Evolutionary conservation across 2,329 filamentous ascomycete genomes (phyloP), one percentile per base, ranked within the genome.

Genomic region (Esteya vermicola): DNA sequence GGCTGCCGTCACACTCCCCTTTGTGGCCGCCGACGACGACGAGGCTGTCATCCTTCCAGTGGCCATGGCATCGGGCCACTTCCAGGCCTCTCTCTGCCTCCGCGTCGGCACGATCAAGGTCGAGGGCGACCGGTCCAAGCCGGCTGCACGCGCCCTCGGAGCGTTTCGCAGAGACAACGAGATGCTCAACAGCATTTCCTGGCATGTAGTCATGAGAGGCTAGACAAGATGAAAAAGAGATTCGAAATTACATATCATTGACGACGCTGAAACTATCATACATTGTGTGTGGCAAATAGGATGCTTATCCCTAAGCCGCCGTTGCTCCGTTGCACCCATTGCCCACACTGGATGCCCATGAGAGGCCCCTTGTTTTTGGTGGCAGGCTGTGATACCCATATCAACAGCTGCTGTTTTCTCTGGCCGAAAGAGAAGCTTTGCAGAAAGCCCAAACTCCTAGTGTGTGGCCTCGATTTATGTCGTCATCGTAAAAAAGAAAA

Each of bases 21-120:
- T 44, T 13, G 16, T 30, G 14, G n/a, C 27, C 5, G 10, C 36
- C n/a, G 43, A 41, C 36, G 43, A 10, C 22, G 23, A 16, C 13
- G 28, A 38, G 4, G 31, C 38, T 28, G 21, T 53, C 20, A 13
- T 50, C 3, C 26, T 52, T 9, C 50, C 50, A 0, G 40, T 53
- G 7, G 43, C 36, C 10, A 44, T 3, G 20, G 21, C 27, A 21
- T 30, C 18, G 19, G 12, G 18, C n/a, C 22, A 6, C 10, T 20
- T 6, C 28, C 9, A 20, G 49, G 45, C 37, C 30, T 57, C 23
- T 6, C 28, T 13, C 23, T 50, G 45, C 37, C 30, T 57, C 14
- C 51, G 52, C 30, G 44, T 62, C 20, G 42, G 48, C 5, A 47
- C 20, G 7, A 50, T 60, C 36, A 60, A 59, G 44, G 47, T 60